These are phyloP conservation scores for Diaporthe ilicicola DNA, from an alignment of 2,329 filamentous ascomycete species.

Conservation along the genomic window DNA sequence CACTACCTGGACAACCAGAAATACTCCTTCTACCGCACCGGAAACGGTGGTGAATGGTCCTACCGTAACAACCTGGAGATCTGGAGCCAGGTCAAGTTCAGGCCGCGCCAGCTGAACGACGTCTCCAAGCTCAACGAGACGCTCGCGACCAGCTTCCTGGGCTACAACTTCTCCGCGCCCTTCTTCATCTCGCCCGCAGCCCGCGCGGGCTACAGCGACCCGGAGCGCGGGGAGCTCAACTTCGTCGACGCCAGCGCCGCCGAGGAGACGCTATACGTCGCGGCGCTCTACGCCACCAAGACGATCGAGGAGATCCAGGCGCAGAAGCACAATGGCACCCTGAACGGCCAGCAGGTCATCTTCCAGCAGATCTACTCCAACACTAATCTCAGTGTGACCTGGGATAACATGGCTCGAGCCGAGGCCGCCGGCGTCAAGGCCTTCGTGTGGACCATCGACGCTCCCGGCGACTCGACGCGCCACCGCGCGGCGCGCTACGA, in stretches of 20 bases:
- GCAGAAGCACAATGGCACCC: slow-evolving; percentile 30
- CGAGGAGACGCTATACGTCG: slow-evolving; percentile 56
- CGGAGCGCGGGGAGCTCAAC: slow-evolving; percentile 50
- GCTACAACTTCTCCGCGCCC: slow-evolving; percentile 56
- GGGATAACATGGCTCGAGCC: slow-evolving; percentile 42
- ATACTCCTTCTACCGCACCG: slow-evolving; percentile 60
- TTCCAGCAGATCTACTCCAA: slow-evolving; percentile 47
- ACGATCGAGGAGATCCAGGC: slow-evolving; percentile 46
- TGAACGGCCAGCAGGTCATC: slow-evolving; percentile 42
- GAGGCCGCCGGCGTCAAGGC: slow-evolving; percentile 46
- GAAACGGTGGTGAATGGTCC: slow-evolving; percentile 57
- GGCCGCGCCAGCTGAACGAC: slow-evolving; percentile 51
- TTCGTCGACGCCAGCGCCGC: slow-evolving; percentile 54
- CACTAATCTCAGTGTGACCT: slow-evolving; percentile 43
- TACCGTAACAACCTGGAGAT: slow-evolving; percentile 62
- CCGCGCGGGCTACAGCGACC: slow-evolving; percentile 52
- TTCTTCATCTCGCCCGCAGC: slow-evolving; percentile 59
- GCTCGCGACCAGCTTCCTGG: slow-evolving; percentile 47
- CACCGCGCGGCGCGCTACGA: slow-evolving; percentile 38
- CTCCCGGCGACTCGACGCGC: slow-evolving; percentile 31
- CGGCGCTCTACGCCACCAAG: slow-evolving; percentile 37
- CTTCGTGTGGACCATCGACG: slow-evolving; percentile 49
- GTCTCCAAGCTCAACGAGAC: slow-evolving; percentile 47
- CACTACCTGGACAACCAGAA: slow-evolving; percentile 50
- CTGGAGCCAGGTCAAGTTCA: slow-evolving; percentile 54